These are phyloP conservation scores for Fusarium sp. DNA, from an alignment of 2,329 filamentous ascomycete species.

Conservation along the genomic window DNA sequence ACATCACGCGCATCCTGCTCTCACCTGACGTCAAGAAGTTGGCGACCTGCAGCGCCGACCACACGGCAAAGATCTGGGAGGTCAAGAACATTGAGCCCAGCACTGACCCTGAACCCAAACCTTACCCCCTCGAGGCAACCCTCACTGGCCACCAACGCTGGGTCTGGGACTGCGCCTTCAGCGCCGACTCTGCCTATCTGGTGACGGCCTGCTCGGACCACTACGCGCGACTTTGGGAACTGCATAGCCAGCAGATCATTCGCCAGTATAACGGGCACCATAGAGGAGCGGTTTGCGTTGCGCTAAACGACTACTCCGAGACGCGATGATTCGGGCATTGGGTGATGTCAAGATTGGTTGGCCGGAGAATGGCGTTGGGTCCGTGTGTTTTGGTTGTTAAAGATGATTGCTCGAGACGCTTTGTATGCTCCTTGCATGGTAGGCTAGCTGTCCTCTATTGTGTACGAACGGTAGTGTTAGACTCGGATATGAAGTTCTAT, in stretches of 20 bases:
- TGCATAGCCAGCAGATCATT: slow-evolving; percentile 86
- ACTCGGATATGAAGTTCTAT: not conserved
- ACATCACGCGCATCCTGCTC: slow-evolving; percentile 89
- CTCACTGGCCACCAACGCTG: slow-evolving; percentile 90
- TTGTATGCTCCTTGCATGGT: slow-evolving; percentile 11
- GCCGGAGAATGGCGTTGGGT: slow-evolving; percentile 39
- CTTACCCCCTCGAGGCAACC: slow-evolving; percentile 83
- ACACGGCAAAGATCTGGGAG: slow-evolving; percentile 95
- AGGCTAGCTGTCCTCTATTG: not conserved
- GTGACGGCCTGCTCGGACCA: slow-evolving; percentile 95
- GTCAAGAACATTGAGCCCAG: slow-evolving; percentile 72
- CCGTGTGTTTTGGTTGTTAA: slow-evolving; percentile 24
- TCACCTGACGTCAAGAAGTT: slow-evolving; percentile 94
- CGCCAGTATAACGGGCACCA: slow-evolving; percentile 96
- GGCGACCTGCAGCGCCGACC: slow-evolving; percentile 91
- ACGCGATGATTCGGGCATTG: slow-evolving; percentile 49
- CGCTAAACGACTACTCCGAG: slow-evolving; percentile 84
- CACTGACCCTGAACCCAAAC: slow-evolving; percentile 58
- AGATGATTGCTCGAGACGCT: slow-evolving; percentile 12
- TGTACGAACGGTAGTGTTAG: not conserved
- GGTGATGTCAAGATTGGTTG: slow-evolving; percentile 18
- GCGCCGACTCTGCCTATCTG: slow-evolving; percentile 88
- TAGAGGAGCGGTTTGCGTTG: slow-evolving; percentile 88
- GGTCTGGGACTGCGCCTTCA: slow-evolving; percentile 98
- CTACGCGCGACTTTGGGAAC: slow-evolving; percentile 90